A percentile compares a stretch with the other conserved stretches of the same genome.
Evolutionary conservation across 768 basidiomycete species (phyloP).

Genomic region (Phlegmacium glaucopus): DNA sequence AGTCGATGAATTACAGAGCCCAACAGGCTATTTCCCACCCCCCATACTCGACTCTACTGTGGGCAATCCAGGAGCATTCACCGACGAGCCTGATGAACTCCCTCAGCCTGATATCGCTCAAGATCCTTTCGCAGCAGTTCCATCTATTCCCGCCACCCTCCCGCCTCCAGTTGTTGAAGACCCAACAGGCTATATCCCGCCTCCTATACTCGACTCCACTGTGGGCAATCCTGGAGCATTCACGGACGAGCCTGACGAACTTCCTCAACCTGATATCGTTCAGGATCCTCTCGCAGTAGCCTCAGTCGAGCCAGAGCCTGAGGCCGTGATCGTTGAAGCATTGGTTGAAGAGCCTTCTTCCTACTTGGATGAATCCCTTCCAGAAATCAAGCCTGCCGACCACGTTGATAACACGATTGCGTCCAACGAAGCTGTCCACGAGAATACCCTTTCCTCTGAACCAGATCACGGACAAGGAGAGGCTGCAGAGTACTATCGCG

Average conservation of each 20-base stretch:
- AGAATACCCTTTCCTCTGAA: conserved; percentile 4
- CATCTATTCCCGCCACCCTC: conserved; percentile 5
- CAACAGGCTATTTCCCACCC: conserved; percentile 34
- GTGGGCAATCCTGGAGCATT: conserved; percentile 46
- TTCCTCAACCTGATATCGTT: conserved; percentile 28
- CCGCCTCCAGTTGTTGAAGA: conserved; percentile 10
- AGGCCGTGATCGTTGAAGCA: not conserved
- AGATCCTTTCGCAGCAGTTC: conserved; percentile 25
- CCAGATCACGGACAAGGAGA: not conserved
- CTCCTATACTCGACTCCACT: conserved; percentile 36
- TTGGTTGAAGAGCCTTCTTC: conserved; percentile 17
- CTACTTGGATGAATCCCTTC: conserved; percentile 27
- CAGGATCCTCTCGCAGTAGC: conserved; percentile 15
- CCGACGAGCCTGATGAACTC: conserved; percentile 46
- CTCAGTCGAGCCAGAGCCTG: conserved; percentile 5
- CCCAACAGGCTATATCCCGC: conserved; percentile 34
- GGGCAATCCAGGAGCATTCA: conserved; percentile 49
- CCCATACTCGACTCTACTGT: conserved; percentile 35
- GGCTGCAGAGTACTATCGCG: not conserved
- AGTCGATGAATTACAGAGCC: conserved; percentile 15
- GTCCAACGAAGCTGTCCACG: conserved; percentile 17
- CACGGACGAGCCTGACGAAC: conserved; percentile 48
- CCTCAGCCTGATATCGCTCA: conserved; percentile 25
- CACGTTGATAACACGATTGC: conserved; percentile 8
- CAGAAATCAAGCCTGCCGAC: conserved; percentile 11